Conservation (phyloP, 441 rosid species). For the Hura crepitans region DNA sequence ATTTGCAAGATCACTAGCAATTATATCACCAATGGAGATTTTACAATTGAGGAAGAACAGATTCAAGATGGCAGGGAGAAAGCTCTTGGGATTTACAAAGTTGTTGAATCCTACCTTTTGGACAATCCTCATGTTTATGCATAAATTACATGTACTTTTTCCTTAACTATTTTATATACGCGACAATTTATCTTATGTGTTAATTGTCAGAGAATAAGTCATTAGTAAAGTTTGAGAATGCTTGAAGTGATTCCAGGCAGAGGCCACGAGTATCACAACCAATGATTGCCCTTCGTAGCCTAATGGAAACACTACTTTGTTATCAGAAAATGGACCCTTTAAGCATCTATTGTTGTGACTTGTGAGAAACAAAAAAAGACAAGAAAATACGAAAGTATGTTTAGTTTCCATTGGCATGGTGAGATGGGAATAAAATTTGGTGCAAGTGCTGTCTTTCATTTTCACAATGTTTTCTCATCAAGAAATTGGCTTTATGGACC, state of each 20-base stretch:
- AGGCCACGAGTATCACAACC: slow-evolving; percentile 16
- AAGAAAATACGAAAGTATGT: too few species aligned
- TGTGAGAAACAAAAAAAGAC: not conserved
- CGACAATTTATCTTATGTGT: too few species aligned
- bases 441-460: too few species aligned
- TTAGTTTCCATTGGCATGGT: too few species aligned
- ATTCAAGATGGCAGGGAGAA: slow-evolving; percentile 29
- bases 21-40: slow-evolving; percentile 24
- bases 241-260: slow-evolving; percentile 13
- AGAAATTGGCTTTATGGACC: slow-evolving; percentile 2
- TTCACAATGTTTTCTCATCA: not conserved
- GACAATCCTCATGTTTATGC: slow-evolving; percentile 32
- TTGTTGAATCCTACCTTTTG: slow-evolving; percentile 37
- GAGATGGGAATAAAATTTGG: not conserved
- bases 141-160: not conserved
- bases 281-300: slow-evolving; percentile 8
- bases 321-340: not conserved
- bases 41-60: slow-evolving; percentile 26
- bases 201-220: too few species aligned
- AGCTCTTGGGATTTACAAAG: slow-evolving; percentile 29
- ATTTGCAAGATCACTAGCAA: slow-evolving; percentile 31
- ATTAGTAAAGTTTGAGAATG: too few species aligned
- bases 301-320: not conserved
- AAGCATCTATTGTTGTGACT: not conserved
- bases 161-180: too few species aligned